Base-by-base conservation (phyloP, 73 alveolate species). In the Paramecium caudatum region DNA sequence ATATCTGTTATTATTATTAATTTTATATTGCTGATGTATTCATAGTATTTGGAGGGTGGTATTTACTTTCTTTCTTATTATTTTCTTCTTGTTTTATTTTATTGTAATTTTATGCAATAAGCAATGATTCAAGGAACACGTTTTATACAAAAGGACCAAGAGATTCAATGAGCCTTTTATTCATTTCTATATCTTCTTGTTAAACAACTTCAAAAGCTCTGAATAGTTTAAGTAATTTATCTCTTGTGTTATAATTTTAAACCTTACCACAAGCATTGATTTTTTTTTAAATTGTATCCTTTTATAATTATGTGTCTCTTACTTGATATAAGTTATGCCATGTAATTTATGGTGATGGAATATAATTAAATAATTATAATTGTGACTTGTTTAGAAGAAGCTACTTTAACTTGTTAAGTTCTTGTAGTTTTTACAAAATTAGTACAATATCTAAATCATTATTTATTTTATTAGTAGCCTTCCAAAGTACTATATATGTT, bases 361-460 rank as follows among this genome's bases (percentile, higher is more conserved):
- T 65, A 33, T 33, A 65, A 65, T 65, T 65, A 32, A 65, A 65
- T 25, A 65, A 21, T n/a, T 65, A 30, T 12, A 65, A 32, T 12
- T 65, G 34, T 10, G 27, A 15, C 16, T 65, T 25, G 6, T 65
- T 23, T 6, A 65, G 49, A 4, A 65, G 17, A 32, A 65, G 19
- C 8, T 17, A 0, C 15, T 65, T 65, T 65, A 65, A 12, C 34
- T 65, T 65, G 34, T 30, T 33, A n/a, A 65, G 19, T 65, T 65
- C 47, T 65, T 65, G n/a, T 3, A 65, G 23, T 30, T 65, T 65
- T 30, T 65, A 4, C 16, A 65, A 65, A 5, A 65, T 65, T 4
- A 65, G 13, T 32, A 65, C 83, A 33, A 65, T 65, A 65, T 65
- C 49, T 34, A 65, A 43, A 65, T 65, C 83, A 33, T 65, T 65